These are phyloP conservation scores for Suillus cothurnatus DNA, from an alignment of 768 basidiomycete genomes.

Conservation along the genomic window DNA sequence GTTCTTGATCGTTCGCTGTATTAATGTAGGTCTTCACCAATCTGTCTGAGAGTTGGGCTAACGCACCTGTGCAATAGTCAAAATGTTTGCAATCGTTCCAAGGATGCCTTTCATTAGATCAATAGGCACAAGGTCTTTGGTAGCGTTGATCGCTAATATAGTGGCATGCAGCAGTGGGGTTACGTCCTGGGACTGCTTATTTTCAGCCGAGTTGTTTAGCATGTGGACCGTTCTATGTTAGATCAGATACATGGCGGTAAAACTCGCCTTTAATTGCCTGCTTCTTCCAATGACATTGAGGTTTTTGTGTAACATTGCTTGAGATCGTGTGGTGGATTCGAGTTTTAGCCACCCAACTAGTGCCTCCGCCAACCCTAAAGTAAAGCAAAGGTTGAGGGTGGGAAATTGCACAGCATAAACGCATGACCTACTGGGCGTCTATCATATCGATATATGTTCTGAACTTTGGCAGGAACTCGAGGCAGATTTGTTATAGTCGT, in stretches of 20 bases:
- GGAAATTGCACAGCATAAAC: background rate
- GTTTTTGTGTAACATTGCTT: too few relatives aligned
- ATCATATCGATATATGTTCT: background rate
- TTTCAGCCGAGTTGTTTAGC: background rate
- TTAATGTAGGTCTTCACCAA: background rate
- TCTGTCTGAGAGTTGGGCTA: background rate
- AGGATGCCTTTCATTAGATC: background rate
- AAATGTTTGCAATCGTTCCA: background rate
- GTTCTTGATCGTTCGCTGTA: background rate
- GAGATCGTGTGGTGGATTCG: background rate
- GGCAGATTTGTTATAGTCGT: too few relatives aligned
- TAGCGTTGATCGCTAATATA: background rate
- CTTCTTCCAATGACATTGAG: background rate
- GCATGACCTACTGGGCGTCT: background rate
- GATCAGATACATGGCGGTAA: background rate
- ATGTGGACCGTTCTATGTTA: background rate
- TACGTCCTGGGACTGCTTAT: background rate
- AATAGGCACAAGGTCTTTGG: background rate
- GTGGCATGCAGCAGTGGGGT: background rate
- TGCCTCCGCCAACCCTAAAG: too few relatives aligned
- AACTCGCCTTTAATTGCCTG: background rate
- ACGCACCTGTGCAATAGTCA: background rate
- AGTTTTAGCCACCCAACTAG: background rate
- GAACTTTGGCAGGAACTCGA: too few relatives aligned
- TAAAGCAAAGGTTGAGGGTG: background rate